A percentile compares a stretch with the other conserved stretches of the same genome.
phyloP scores from a whole-genome alignment of 2,329 filamentous ascomycete genomes.

The Epichloe sibirici region DNA sequence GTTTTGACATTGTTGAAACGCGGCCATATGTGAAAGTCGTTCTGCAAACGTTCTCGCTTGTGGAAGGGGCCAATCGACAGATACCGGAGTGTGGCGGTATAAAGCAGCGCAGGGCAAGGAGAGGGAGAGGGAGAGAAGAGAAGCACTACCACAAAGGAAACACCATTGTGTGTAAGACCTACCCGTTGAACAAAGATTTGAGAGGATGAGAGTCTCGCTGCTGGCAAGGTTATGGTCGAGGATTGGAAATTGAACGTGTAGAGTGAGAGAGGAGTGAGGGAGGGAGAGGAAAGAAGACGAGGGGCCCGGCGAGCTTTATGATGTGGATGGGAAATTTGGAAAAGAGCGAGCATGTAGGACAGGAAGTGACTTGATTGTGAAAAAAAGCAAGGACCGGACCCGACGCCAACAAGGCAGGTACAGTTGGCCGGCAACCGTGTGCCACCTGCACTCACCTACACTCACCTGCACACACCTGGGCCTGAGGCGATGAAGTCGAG shows the following conservation, averaged over 20 bases:
- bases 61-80: no score
- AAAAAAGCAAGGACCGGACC: constrained; percentile 3
- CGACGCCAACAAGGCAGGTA: constrained; percentile 2
- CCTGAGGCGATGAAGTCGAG: neutral
- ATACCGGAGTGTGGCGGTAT: neutral
- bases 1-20: neutral
- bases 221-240: neutral
- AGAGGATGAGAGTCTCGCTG: constrained; percentile 1
- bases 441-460: constrained; percentile 4
- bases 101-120: neutral
- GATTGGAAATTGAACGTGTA: neutral
- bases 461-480: neutral
- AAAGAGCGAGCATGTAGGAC: neutral
- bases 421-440: constrained; percentile 5
- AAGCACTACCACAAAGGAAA: neutral
- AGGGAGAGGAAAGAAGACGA: neutral
- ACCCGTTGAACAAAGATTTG: neutral
- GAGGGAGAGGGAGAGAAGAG: neutral
- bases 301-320: constrained; percentile 4
- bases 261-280: neutral
- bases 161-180: neutral
- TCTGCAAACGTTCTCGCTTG: neutral
- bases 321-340: neutral
- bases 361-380: neutral
- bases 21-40: neutral